Percentiles rank a stretch among this genome's conserved stretches.
Evolutionary conservation across 2,329 filamentous ascomycete species (phyloP).

Genomic region (Neofusicoccum laricinum): DNA sequence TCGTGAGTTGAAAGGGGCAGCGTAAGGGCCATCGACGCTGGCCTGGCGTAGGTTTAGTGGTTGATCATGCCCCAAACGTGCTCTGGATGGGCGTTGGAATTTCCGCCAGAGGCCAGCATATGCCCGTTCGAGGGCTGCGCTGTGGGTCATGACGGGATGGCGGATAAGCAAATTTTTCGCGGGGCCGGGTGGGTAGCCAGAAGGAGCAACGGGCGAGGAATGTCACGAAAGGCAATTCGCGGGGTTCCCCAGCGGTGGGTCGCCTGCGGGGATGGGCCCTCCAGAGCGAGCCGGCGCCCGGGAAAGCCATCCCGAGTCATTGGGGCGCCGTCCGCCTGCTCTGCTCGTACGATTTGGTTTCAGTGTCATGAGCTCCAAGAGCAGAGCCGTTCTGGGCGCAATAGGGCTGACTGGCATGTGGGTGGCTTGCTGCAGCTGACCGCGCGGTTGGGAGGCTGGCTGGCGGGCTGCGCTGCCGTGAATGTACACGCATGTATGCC

Average conservation of each 20-base stretch:
- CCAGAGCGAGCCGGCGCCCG: neutral
- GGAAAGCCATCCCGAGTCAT: conserved; percentile 2
- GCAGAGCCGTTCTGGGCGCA: neutral
- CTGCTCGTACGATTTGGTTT: neutral
- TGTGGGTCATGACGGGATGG: neutral
- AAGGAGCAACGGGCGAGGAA: neutral
- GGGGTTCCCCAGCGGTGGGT: conserved; percentile 3
- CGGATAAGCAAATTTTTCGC: neutral
- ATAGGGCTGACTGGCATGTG: neutral
- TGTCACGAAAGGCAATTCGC: conserved; percentile 1
- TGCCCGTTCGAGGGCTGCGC: neutral
- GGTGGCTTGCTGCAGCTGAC: conserved; percentile 7
- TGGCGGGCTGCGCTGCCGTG: neutral
- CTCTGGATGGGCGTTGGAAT: neutral
- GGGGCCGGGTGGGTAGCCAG: neutral
- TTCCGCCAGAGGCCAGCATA: neutral
- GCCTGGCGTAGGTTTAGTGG: neutral
- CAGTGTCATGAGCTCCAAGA: neutral
- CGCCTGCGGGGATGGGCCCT: neutral
- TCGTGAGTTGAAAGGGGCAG: neutral
- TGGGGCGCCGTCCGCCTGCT: neutral
- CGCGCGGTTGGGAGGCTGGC: neutral
- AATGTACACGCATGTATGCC: too few relatives aligned
- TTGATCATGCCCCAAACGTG: neutral
- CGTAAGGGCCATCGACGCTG: too few relatives aligned